Evolutionary conservation across 352 stramenopile species (phyloP).

Genomic region (Phytopythium vexans): DNA sequence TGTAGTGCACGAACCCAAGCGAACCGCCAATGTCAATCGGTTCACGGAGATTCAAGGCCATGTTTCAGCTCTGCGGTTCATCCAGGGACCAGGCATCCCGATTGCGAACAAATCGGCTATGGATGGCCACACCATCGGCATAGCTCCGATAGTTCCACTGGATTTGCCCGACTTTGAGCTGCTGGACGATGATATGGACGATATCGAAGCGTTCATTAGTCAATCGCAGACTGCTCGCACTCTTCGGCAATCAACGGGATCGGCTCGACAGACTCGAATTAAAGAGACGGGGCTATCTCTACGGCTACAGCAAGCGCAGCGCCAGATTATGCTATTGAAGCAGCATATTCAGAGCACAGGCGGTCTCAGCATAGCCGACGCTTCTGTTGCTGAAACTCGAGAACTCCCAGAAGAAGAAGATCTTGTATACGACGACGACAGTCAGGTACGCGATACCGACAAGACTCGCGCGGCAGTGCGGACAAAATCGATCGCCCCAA

Average conservation of each 20-base stretch:
- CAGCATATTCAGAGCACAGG: constrained; percentile 36
- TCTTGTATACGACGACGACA: constrained; percentile 2
- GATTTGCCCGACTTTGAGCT: constrained; percentile 3
- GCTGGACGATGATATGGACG: constrained; percentile 42
- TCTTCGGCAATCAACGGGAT: constrained; percentile 18
- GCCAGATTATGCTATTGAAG: constrained; percentile 67
- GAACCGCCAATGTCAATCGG: constrained; percentile 5
- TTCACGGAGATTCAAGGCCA: constrained; percentile 38
- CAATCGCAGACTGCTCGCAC: constrained; percentile 32
- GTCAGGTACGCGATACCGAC: background rate
- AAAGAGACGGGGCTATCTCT: constrained; percentile 64
- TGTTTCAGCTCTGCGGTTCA: constrained; percentile 27
- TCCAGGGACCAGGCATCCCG: constrained; percentile 17
- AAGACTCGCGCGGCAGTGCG: background rate
- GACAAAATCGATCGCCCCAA: background rate
- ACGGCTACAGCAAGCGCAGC: constrained; percentile 68
- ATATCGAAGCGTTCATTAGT: constrained; percentile 54
- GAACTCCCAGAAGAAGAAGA: constrained; percentile 1
- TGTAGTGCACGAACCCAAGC: background rate
- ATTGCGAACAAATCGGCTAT: constrained; percentile 5
- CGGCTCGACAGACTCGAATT: constrained; percentile 25
- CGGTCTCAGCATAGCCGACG: background rate
- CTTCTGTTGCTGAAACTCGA: background rate
- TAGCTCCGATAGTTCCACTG: background rate
- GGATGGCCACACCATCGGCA: no score